Evolutionary conservation across 2,329 filamentous ascomycete species (phyloP), one percentile per base, ranked within the genome.

Genomic region (Colletotrichum chlorophyti): DNA sequence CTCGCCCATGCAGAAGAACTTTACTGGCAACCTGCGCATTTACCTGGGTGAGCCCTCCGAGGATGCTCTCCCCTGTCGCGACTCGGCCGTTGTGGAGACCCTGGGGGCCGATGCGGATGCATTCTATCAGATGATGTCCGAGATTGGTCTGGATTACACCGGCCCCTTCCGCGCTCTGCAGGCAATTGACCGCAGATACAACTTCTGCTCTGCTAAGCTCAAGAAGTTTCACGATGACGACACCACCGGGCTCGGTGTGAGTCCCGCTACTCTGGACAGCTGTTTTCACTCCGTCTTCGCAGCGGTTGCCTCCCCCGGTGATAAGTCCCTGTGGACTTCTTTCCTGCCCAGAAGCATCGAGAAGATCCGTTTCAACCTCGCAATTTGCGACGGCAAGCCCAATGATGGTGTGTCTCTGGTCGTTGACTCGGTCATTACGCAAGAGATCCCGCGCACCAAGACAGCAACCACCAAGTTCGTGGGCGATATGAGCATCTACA

Each of bases 401-500:
- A 50, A 50, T 4, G 29, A 64, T 4, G 57, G 68, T 3, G 47
- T 38, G 1, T 58, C 46, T 3, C 60, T 72, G 4, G 55, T 41
- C 0, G 70, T 74, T 3, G 71, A 75, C 21, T 67, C 72, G 0
- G 64, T 69, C 41, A 62, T 74, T 15, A 74, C 70, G 1, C 47
- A 67, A 8, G 64, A 65, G 10, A 63, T 58, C 2, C 66, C 66
- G 2, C 62, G 65, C 19, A 65, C 67, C 1, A 55, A 41, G 17
- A 60, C 64, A 1, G 54, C 64, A 0, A 51, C 68, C 0, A 67
- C 72, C 0, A 69, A 63, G 1, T 70, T 78, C 31, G 71, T 66
- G 0, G 72, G 72, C 1, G 76, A 80, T 32, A 68, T 77, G 8
- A 67, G 65, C 63, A 63, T 74, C 51, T 64, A 69, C 65, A 72